These are phyloP conservation scores for Triangularia setosa DNA, from an alignment of 2,329 filamentous ascomycete genomes.

Conservation along the genomic window DNA sequence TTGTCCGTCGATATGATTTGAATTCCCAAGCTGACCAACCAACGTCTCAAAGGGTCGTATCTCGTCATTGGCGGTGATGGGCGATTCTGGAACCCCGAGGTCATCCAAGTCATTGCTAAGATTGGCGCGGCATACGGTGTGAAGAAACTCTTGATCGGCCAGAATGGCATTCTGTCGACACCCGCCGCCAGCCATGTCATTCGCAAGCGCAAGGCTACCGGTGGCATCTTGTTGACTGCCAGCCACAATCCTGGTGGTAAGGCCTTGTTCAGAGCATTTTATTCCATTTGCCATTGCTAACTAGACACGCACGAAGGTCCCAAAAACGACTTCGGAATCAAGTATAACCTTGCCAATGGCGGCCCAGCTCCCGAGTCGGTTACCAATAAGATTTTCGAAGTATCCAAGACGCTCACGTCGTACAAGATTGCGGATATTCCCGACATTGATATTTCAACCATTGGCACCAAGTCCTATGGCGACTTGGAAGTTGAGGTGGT, in stretches of 20 bases:
- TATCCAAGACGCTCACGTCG: conserved; percentile 80
- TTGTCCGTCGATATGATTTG: neutral
- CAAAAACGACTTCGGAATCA: conserved; percentile 96
- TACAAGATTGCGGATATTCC: conserved; percentile 91
- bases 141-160: conserved; percentile 96
- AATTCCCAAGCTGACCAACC: conserved; percentile 1
- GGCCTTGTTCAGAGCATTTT: conserved; percentile 29
- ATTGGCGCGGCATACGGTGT: conserved; percentile 96
- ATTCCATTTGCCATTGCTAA: neutral
- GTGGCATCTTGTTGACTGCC: conserved; percentile 92
- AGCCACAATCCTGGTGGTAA: conserved; percentile 97
- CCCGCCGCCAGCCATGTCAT: conserved; percentile 96
- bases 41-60: conserved; percentile 53
- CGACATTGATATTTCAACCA: conserved; percentile 75
- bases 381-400: conserved; percentile 96
- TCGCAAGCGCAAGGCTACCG: conserved; percentile 88
- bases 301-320: conserved; percentile 56
- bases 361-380: conserved; percentile 93
- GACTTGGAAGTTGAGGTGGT: conserved; percentile 90
- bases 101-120: conserved; percentile 94
- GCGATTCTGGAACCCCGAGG: conserved; percentile 94
- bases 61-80: conserved; percentile 98
- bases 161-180: conserved; percentile 93
- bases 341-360: conserved; percentile 97
- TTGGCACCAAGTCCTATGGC: conserved; percentile 83